phyloP scores from a whole-genome alignment of 2,329 filamentous ascomycete genomes.

The Calonectria pseudoreteaudii region DNA sequence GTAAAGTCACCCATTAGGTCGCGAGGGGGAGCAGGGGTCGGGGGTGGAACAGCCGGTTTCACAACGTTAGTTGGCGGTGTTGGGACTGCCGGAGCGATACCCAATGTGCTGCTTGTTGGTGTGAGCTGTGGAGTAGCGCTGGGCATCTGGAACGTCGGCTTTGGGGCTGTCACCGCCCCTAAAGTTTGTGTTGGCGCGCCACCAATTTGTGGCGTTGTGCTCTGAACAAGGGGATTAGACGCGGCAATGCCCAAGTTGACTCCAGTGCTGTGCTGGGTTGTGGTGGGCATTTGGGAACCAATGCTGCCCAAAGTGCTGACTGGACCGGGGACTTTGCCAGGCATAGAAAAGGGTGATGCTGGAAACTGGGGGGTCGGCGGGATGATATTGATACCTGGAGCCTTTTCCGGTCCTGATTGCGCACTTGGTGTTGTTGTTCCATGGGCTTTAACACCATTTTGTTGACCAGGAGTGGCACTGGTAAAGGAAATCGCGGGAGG shows the following conservation, averaged over 20 bases:
- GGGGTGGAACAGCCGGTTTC: conserved; percentile 18
- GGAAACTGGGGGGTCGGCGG: conserved; percentile 33
- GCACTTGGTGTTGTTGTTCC: not conserved
- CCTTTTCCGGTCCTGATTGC: conserved; percentile 15
- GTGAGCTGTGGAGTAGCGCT: conserved; percentile 5
- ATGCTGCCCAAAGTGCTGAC: not conserved
- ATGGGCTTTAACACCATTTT: not conserved
- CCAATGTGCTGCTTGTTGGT: not conserved
- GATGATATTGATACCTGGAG: conserved; percentile 26
- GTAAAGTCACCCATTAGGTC: conserved; percentile 63
- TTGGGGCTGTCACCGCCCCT: conserved; percentile 13
- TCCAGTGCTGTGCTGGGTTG: not conserved
- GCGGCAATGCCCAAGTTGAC: not conserved
- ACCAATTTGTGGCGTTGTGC: not conserved
- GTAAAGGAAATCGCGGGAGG: not conserved
- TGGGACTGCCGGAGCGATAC: conserved; percentile 2
- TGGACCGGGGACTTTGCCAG: conserved; percentile 22
- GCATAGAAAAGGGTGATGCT: conserved; percentile 20
- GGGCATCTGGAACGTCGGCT: conserved; percentile 24
- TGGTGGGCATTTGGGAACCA: conserved; percentile 1
- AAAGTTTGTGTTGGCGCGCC: not conserved
- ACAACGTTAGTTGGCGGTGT: conserved; percentile 13
- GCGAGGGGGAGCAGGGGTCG: conserved; percentile 38
- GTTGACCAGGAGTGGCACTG: conserved; percentile 11
- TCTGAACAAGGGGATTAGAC: not conserved